phyloP scores from a whole-genome alignment of 148 eudicot genomes.

The Heliamphora exappendiculata region DNA sequence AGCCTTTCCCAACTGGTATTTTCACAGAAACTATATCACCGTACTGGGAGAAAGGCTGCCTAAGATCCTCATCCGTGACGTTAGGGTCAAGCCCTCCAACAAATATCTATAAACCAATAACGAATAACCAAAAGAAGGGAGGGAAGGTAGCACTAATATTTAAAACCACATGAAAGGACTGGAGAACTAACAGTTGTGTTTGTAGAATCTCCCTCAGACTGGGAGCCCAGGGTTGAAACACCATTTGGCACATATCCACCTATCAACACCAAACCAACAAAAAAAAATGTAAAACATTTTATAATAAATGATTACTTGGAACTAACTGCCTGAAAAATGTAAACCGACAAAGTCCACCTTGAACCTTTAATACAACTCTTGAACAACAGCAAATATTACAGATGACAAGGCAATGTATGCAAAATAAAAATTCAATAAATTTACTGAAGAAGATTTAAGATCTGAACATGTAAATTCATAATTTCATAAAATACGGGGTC shows the following conservation, averaged over 20 bases:
- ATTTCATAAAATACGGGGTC: background rate
- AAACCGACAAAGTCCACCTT: too few relatives aligned
- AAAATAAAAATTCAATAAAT: background rate
- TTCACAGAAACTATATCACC: slow-evolving; percentile 94
- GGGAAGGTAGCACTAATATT: background rate
- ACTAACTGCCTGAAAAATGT: background rate
- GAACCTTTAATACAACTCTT: background rate
- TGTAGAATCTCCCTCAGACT: slow-evolving; percentile 77
- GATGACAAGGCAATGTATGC: background rate
- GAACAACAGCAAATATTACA: background rate
- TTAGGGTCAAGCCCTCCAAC: slow-evolving; percentile 95
- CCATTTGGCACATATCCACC: slow-evolving; percentile 80
- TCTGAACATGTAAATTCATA: background rate
- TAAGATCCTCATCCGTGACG: slow-evolving; percentile 87
- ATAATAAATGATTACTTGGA: background rate
- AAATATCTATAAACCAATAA: slow-evolving; percentile 54
- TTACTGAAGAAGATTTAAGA: background rate
- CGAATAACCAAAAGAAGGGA: background rate
- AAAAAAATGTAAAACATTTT: background rate
- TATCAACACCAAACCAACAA: slow-evolving; percentile 20
- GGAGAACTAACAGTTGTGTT: slow-evolving; percentile 73
- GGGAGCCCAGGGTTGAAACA: slow-evolving; percentile 53
- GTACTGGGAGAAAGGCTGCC: slow-evolving; percentile 74
- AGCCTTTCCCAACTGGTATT: slow-evolving; percentile 90
- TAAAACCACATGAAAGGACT: slow-evolving; percentile 2